These are phyloP conservation scores for Tubosaeta brunneosetosa DNA, from an alignment of 768 basidiomycete species.

Conservation along the genomic window DNA sequence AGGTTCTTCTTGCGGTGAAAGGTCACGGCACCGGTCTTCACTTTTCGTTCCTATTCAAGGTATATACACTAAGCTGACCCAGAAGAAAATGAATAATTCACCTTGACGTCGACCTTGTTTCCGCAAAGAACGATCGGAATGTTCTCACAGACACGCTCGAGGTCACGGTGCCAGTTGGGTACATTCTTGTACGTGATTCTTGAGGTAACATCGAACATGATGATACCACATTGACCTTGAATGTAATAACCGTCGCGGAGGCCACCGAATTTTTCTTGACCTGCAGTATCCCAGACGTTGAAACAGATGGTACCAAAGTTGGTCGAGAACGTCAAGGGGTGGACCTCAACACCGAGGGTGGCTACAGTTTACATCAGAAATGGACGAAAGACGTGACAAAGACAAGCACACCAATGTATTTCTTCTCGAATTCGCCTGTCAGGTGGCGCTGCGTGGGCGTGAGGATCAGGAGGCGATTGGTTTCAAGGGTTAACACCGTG, in stretches of 20 bases:
- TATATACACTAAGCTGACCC: conserved; percentile 3
- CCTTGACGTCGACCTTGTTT: conserved; percentile 99
- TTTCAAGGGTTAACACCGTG: conserved; percentile 17
- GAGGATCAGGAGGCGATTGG: conserved; percentile 58
- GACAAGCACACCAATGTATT: conserved; percentile 81
- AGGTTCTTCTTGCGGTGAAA: conserved; percentile 99
- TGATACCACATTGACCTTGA: conserved; percentile 98
- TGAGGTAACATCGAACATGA: conserved; percentile 99
- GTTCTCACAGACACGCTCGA: conserved; percentile 99
- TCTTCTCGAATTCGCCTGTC: conserved; percentile 99
- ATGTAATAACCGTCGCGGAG: conserved; percentile 96
- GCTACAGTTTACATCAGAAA: conserved; percentile 46
- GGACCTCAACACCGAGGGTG: conserved; percentile 99
- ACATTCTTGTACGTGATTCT: conserved; percentile 99
- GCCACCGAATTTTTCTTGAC: conserved; percentile 99
- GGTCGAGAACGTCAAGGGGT: conserved; percentile 92
- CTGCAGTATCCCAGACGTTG: conserved; percentile 99
- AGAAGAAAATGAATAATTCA: conserved; percentile 31
- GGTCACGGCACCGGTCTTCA: conserved; percentile 96
- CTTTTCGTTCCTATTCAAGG: conserved; percentile 88
- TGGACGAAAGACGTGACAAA: conserved; percentile 8
- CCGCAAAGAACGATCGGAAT: conserved; percentile 99
- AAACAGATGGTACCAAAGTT: conserved; percentile 99
- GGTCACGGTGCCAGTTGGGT: conserved; percentile 99
- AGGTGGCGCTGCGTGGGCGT: conserved; percentile 72